phyloP scores from a whole-genome alignment of 2,329 filamentous ascomycete genomes.

The Talaromyces sp. region DNA sequence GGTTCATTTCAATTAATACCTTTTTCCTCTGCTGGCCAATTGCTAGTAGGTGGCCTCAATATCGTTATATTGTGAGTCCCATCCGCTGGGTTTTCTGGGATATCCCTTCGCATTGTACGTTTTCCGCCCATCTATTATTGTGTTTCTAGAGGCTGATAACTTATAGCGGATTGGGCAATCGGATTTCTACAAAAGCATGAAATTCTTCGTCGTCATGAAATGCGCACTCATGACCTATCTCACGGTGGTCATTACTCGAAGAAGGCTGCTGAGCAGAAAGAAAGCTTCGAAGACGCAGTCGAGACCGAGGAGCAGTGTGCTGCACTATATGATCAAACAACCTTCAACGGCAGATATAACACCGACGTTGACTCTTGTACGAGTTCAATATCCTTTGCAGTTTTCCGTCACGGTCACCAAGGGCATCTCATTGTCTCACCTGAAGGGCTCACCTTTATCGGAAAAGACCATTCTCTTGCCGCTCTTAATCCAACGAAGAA shows the following conservation, averaged over 20 bases:
- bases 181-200: conserved; percentile 12
- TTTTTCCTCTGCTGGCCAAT: conserved; percentile 36
- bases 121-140: background rate
- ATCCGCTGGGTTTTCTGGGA: conserved; percentile 35
- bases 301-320: background rate
- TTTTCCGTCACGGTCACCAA: conserved; percentile 5
- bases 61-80: conserved; percentile 29
- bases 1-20: conserved; percentile 25
- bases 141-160: background rate
- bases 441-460: conserved; percentile 10
- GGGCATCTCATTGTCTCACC: conserved; percentile 9
- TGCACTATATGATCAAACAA: background rate
- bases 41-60: conserved; percentile 29
- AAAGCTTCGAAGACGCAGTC: conserved; percentile 5
- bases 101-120: conserved; percentile 28
- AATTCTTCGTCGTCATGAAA: conserved; percentile 9
- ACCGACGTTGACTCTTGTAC: background rate
- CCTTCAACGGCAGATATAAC: background rate
- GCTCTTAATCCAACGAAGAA: background rate
- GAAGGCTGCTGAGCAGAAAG: background rate
- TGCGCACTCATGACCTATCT: background rate
- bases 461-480: conserved; percentile 3
- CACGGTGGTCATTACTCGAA: background rate
- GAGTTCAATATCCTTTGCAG: background rate
- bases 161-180: conserved; percentile 13